Evolutionary conservation across 148 eudicot species (phyloP).

Genomic region (Fagopyrum esculentum): DNA sequence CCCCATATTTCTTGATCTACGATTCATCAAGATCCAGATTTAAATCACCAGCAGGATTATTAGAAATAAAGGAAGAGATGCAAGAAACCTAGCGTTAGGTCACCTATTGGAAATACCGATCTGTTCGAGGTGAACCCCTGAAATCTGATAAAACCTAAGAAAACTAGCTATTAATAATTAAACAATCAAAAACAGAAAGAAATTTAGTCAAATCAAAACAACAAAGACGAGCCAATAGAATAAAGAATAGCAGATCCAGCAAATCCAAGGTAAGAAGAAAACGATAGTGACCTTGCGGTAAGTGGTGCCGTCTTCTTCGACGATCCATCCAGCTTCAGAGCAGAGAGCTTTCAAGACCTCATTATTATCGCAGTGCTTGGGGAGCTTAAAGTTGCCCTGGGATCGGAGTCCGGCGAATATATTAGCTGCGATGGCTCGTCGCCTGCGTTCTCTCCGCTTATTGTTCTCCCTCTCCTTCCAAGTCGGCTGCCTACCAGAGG

Average conservation of each 20-base stretch:
- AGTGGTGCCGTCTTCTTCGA: slow-evolving; percentile 66
- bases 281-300: slow-evolving; percentile 40
- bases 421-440: slow-evolving; percentile 62
- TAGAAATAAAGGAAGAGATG: background rate
- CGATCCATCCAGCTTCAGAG: slow-evolving; percentile 60
- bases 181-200: background rate
- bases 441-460: slow-evolving; percentile 52
- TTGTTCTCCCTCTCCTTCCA: slow-evolving; percentile 75
- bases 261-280: background rate
- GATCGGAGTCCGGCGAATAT: slow-evolving; percentile 56
- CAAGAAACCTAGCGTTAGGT: background rate
- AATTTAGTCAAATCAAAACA: background rate
- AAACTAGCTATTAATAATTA: background rate
- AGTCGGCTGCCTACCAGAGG: slow-evolving; percentile 48
- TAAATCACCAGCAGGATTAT: background rate
- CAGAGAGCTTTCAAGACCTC: slow-evolving; percentile 65
- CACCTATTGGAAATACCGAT: background rate
- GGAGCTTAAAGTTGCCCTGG: slow-evolving; percentile 59
- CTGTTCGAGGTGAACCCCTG: background rate
- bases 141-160: background rate
- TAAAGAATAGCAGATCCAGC: background rate
- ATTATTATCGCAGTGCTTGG: slow-evolving; percentile 70
- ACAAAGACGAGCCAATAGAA: background rate
- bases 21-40: background rate
- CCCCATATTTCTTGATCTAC: background rate